Evolutionary conservation across 306 rosid genomes (phyloP), one percentile per base, ranked within the genome.

Genomic region (Casuarina glauca): DNA sequence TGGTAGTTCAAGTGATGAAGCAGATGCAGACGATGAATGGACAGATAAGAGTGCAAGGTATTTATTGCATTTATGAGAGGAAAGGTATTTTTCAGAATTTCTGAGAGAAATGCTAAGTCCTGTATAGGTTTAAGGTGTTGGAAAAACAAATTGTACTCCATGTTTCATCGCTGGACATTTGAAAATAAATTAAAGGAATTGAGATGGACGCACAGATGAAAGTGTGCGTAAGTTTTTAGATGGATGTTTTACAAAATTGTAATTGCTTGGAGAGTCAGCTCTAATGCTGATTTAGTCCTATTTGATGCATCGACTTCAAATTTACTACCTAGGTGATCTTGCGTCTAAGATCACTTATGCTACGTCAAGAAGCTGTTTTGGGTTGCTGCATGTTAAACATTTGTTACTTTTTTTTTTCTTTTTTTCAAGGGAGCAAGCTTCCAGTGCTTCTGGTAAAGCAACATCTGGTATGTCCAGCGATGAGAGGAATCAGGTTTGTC

Each of bases 11-110:
- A 91, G 97, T 77, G 97, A 92, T 72, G 99, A 95, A 83, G 97
- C 95, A 54, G 94, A 94, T 83, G 98, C 97, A 15, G 99, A 95
- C 72, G 99, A 95, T 87, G 99, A 95, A 85, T 95, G 97, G 96
- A 95, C 99, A 2, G 99, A 93, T 80, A 95, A 90, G 84, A 93
- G 99, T 82, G 74, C 98, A 38, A 93, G 96, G 99, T 88, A 82
- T 57, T 69, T 66, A 5, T 42, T 6, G n/a, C 32, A 61, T 26
- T 51, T 68, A 57, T 80, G 36, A 73, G 75, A 6, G 20, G 61
- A 57, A 80, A 78, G 52, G 43, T 35, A 62, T 73, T 57, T 26
- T 75, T 75, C 54, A 70, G 26, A 58, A 35, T 70, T 80, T 42
- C 19, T 6, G 51, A 41, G 35, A 35, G 53, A 77, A 50, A n/a